phyloP scores from a whole-genome alignment of 192 early-diverging fungal genomes.

The Entomortierella parvispora region DNA sequence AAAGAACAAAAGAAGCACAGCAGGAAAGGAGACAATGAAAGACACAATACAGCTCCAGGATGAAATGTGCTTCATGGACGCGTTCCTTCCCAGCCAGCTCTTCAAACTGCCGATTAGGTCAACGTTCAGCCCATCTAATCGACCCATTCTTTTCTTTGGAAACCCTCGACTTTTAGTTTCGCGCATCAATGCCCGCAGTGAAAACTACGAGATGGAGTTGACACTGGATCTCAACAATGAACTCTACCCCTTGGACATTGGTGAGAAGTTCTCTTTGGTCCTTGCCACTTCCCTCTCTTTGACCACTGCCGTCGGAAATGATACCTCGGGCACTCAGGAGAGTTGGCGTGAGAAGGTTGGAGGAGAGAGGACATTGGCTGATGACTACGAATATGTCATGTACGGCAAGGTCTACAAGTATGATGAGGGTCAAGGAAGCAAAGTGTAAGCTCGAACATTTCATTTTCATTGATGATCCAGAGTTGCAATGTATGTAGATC shows the following conservation, averaged over 20 bases:
- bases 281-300: constrained; percentile 84
- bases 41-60: too few relatives aligned
- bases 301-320: constrained; percentile 58
- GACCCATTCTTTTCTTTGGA: background rate
- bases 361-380: constrained; percentile 81
- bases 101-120: background rate
- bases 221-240: constrained; percentile 96
- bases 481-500: background rate
- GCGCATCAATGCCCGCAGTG: constrained; percentile 81
- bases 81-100: background rate
- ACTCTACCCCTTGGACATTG: constrained; percentile 87
- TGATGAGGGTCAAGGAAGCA: constrained; percentile 80
- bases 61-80: too few relatives aligned
- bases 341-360: constrained; percentile 75
- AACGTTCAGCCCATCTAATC: background rate
- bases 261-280: constrained; percentile 86
- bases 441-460: constrained; percentile 65
- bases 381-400: constrained; percentile 99
- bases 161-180: too few relatives aligned
- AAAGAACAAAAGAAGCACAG: background rate
- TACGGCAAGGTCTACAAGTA: constrained; percentile 97
- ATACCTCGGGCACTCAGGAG: constrained; percentile 66
- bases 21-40: too few relatives aligned
- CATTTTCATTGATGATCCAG: background rate
- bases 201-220: constrained; percentile 90